phyloP scores from a whole-genome alignment of 1,139 yeast genomes.

The Geotrichum carabidarum region DNA sequence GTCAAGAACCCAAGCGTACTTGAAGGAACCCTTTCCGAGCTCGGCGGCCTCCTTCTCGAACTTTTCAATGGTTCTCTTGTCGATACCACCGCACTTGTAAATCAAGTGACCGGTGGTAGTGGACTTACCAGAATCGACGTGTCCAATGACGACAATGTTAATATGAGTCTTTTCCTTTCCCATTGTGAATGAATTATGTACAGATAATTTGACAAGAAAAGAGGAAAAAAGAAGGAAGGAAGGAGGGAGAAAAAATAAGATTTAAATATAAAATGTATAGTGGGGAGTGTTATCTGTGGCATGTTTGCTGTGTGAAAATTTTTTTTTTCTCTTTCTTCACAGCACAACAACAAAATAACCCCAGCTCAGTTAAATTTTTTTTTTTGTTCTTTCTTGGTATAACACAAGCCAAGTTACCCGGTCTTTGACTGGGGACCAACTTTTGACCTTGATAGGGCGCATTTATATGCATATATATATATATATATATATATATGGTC shows the following conservation, averaged over 20 bases:
- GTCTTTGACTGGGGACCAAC: too few species aligned
- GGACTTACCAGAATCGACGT: conserved; percentile 99
- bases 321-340: neutral
- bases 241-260: conserved; percentile 2
- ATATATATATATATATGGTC: too few species aligned
- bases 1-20: conserved; percentile 97
- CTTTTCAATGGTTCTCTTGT: conserved; percentile 98
- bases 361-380: too few species aligned
- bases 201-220: conserved; percentile 40
- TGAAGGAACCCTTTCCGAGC: conserved; percentile 97
- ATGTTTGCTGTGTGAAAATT: neutral
- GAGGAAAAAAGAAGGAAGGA: conserved; percentile 25
- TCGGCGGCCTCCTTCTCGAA: conserved; percentile 98
- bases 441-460: too few species aligned
- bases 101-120: conserved; percentile 98
- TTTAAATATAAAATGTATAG: conserved; percentile 1
- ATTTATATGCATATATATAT: too few species aligned
- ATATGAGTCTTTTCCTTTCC: conserved; percentile 96
- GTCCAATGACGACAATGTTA: conserved; percentile 99
- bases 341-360: too few species aligned
- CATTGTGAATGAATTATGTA: conserved; percentile 40
- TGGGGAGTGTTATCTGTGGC: neutral
- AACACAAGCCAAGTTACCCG: too few species aligned
- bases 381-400: too few species aligned
- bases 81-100: conserved; percentile 89